These are phyloP conservation scores for Aurantiochytrium sp. DNA, from an alignment of 108 stramenopile genomes.

Conservation along the genomic window DNA sequence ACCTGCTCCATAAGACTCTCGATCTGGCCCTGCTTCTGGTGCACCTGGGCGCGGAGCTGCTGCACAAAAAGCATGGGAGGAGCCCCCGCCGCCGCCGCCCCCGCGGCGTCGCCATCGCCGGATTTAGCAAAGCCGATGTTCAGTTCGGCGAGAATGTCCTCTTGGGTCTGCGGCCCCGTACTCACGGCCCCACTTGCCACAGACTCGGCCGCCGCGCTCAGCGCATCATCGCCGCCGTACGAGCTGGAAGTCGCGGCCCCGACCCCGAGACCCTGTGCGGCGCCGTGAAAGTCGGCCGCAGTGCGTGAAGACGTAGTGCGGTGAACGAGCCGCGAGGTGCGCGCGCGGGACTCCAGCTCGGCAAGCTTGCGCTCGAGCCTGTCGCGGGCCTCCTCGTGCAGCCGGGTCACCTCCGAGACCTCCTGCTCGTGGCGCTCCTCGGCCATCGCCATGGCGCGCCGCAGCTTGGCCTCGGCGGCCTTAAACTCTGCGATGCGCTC, in stretches of 20 bases:
- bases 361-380: slow-evolving; percentile 12
- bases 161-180: neutral
- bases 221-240: neutral
- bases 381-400: slow-evolving; percentile 8
- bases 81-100: too few relatives aligned
- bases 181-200: neutral
- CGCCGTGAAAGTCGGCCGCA: neutral
- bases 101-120: too few relatives aligned
- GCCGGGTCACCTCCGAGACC: neutral
- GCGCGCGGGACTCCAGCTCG: neutral
- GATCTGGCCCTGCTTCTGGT: neutral
- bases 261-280: too few relatives aligned
- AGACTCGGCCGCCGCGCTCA: neutral
- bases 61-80: neutral
- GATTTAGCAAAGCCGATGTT: neutral
- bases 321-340: neutral
- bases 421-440: slow-evolving; percentile 17
- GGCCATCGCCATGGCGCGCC: slow-evolving; percentile 1
- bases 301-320: neutral
- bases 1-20: neutral
- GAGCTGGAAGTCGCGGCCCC: too few relatives aligned
- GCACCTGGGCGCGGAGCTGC: neutral
- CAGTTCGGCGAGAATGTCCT: neutral
- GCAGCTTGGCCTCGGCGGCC: neutral
- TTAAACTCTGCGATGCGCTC: neutral